Conservation (phyloP, 805 yeast genomes). For the Candida manassasensis region DNA sequence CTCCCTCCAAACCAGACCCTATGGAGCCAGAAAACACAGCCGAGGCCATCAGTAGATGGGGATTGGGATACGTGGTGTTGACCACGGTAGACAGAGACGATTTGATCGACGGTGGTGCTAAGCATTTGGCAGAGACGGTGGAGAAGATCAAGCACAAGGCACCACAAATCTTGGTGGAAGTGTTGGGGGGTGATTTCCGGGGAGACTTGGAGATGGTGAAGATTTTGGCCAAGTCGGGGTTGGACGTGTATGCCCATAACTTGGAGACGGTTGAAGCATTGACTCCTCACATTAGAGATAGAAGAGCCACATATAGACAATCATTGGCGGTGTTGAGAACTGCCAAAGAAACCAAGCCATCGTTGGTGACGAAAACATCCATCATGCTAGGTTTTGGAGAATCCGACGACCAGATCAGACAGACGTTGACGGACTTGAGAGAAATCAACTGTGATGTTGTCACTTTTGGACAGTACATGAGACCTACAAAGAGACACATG, state of each 20-base stretch:
- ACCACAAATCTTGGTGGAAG: conserved; percentile 88
- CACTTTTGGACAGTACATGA: conserved; percentile 98
- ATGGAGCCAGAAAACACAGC: conserved; percentile 97
- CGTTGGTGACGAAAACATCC: conserved; percentile 85
- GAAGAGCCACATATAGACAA: conserved; percentile 94
- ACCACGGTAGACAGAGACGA: conserved; percentile 98
- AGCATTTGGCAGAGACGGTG: conserved; percentile 87
- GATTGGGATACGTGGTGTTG: conserved; percentile 92
- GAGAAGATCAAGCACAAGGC: conserved; percentile 77
- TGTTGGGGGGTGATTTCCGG: conserved; percentile 90
- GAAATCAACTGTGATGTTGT: conserved; percentile 83
- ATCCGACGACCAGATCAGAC: conserved; percentile 80
- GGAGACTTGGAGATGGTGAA: conserved; percentile 83
- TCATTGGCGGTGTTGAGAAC: conserved; percentile 69
- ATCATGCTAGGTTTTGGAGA: conserved; percentile 97
- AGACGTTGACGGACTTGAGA: conserved; percentile 73
- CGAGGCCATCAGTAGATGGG: conserved; percentile 96
- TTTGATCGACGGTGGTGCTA: conserved; percentile 86
- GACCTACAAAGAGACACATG: conserved; percentile 98
- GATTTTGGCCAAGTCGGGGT: conserved; percentile 75
- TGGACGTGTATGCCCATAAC: conserved; percentile 96
- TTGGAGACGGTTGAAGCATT: conserved; percentile 93
- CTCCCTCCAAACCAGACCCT: conserved; percentile 87
- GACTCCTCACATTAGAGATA: conserved; percentile 92
- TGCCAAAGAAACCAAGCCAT: conserved; percentile 75